Conservation (phyloP, 2,329 filamentous ascomycete species). For the Fusarium sp. region DNA sequence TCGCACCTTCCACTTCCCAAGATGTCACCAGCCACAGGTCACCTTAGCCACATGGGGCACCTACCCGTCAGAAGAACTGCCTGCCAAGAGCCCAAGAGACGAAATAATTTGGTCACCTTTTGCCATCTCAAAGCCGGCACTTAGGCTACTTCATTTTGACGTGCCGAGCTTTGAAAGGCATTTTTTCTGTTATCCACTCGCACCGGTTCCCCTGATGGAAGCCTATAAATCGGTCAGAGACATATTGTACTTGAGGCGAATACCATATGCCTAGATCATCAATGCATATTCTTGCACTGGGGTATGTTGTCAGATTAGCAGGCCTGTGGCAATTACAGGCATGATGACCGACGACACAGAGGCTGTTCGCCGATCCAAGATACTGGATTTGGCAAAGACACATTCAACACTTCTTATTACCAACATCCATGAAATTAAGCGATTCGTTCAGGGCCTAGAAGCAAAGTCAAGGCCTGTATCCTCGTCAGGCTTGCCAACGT, state of each 20-base stretch:
- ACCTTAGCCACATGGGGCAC: neutral
- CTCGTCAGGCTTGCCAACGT: slow-evolving; percentile 28
- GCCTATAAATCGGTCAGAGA: neutral
- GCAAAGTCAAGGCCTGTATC: slow-evolving; percentile 27
- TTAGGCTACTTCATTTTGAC: neutral
- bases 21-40: neutral
- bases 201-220: neutral
- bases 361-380: slow-evolving; percentile 16
- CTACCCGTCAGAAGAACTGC: neutral
- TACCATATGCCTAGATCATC: neutral
- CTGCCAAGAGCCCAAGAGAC: neutral
- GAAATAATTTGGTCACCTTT: neutral
- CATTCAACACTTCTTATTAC: slow-evolving; percentile 13
- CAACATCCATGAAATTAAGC: slow-evolving; percentile 19
- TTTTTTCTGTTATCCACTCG: neutral
- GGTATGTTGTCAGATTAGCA: neutral
- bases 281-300: neutral
- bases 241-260: neutral
- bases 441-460: slow-evolving; percentile 14
- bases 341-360: slow-evolving; percentile 18
- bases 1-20: neutral
- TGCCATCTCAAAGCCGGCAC: neutral
- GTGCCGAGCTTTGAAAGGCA: neutral
- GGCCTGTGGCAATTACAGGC: neutral
- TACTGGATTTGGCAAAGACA: slow-evolving; percentile 33